phyloP scores from a whole-genome alignment of 164 flowering plant species.

The Buxus sempervirens region DNA sequence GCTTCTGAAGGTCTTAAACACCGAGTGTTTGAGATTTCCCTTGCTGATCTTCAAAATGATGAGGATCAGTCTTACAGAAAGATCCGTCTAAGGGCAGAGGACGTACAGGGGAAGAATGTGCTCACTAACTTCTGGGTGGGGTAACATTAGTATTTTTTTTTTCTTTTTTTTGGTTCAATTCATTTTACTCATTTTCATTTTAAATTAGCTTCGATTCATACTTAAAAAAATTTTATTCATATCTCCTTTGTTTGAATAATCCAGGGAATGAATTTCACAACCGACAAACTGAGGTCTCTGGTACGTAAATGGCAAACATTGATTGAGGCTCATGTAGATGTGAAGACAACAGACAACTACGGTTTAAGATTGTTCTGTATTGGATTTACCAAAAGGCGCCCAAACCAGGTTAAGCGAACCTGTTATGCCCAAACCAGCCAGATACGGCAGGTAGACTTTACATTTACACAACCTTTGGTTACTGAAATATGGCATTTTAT shows the following conservation, averaged over 20 bases:
- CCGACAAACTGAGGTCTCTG: conserved; percentile 77
- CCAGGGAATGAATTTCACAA: conserved; percentile 85
- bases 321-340: conserved; percentile 86
- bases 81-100: conserved; percentile 78
- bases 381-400: conserved; percentile 72
- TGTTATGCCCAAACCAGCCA: conserved; percentile 81
- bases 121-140: conserved; percentile 84
- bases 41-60: conserved; percentile 77
- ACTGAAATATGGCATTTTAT: background rate
- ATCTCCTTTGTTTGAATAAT: background rate
- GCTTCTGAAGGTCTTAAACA: conserved; percentile 87
- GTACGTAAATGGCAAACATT: no score
- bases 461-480: background rate
- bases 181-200: no score
- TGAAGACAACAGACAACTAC: conserved; percentile 77
- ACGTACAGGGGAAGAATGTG: conserved; percentile 80
- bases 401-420: conserved; percentile 74
- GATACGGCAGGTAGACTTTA: conserved; percentile 47
- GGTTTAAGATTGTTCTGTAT: conserved; percentile 74
- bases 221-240: background rate
- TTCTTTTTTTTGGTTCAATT: no score
- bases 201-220: no score
- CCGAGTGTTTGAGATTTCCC: conserved; percentile 59
- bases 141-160: conserved; percentile 11
- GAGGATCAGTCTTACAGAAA: conserved; percentile 80